Evolutionary conservation across 345 rosid species (phyloP), one percentile per base, ranked within the genome.

Genomic region (Anacardium occidentale): DNA sequence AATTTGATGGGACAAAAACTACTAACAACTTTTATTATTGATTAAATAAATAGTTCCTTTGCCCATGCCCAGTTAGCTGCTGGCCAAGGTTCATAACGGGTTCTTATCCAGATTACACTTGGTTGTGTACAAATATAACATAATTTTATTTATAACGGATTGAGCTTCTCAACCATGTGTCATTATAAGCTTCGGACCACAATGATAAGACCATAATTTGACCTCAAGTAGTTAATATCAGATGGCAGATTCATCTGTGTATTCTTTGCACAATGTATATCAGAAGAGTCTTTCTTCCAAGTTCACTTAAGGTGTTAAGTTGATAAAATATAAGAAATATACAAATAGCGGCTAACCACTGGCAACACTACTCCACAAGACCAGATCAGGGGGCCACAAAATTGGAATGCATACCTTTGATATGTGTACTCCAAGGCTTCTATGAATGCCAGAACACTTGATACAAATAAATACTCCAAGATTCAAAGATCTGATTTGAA

Each of bases 351-450:
- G 12, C 18, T 13, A 1, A 71, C 12, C 32, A 21, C 25, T 50
- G 14, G 21, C 64, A 59, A 44, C 17, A 26, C 10, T 14, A 9
- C 34, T 50, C 40, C 12, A 60, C n/a, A 18, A 34, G 63, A 60
- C 20, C 32, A 10, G 52, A 63, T 44, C 12, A n/a, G 20, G 6
- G 34, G 54, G 66, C 20, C 42, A 37, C 42, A 37, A 29, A 24
- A 68, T 61, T 67, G 7, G 10, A 58, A 75, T 68, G 53, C 66
- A 44, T 76, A 95, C 99, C 93, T 93, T 95, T 75, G 99, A 83
- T 82, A 93, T 86, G 80, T 95, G 99, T 64, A 89, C 97, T 69
- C 99, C 99, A 79, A 95, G 98, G 89, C 98, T 89, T 83, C 99
- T 83, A 79, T 95, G 99, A 48, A 91, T 82, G 73, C 99, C 99